Evolutionary conservation across 2,329 filamentous ascomycete genomes (phyloP), one percentile per base, ranked within the genome.

Genomic region (Botryosphaeria dothidea): DNA sequence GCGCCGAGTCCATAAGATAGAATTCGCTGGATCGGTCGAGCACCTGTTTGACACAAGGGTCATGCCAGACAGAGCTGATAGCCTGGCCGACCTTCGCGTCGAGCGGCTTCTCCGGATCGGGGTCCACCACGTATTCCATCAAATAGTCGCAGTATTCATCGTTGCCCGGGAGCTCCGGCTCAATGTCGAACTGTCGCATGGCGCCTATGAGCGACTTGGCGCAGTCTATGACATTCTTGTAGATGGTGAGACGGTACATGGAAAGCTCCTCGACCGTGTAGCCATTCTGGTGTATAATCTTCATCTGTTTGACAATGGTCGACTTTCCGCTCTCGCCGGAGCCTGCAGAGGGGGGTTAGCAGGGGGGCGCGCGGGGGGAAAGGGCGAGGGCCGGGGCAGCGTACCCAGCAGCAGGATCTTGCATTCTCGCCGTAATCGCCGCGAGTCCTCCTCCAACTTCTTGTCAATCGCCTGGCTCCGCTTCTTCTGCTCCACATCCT

Each of bases 281-380:
- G 67, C 95, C 95, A 81, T 97, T 97, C 73, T 98, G 90, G 76
- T 99, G 95, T 75, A 99, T 98, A 72, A 99, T 99, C 82, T 98
- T 99, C 95, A 99, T 99, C 84, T 99, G 95, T 81, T 99, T 99
- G 71, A 99, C 95, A 73, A 99, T 98, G 9, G 95, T 99, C 66
- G 95, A 98, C 81, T 99, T 99, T 71, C 95, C 95, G 80, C 94
- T 98, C 83, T 99, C 95, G 70, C 95, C 95, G 69, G 95, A 98
- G 70, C 95, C 95, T 97, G 77, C 56, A 67, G 64, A 25, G 38
- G 17, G 62, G 48, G 48, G 71, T 77, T 76, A 78, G 74, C 71
- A 65, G 19, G 45, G 19, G n/a, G 34, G 43, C 64, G 58, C 48
- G 58, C 48, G 48, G 17, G 45, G n/a, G 31, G 31, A 11, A 6